Conservation (phyloP, 768 basidiomycete species). For the Termitomyces sp. region DNA sequence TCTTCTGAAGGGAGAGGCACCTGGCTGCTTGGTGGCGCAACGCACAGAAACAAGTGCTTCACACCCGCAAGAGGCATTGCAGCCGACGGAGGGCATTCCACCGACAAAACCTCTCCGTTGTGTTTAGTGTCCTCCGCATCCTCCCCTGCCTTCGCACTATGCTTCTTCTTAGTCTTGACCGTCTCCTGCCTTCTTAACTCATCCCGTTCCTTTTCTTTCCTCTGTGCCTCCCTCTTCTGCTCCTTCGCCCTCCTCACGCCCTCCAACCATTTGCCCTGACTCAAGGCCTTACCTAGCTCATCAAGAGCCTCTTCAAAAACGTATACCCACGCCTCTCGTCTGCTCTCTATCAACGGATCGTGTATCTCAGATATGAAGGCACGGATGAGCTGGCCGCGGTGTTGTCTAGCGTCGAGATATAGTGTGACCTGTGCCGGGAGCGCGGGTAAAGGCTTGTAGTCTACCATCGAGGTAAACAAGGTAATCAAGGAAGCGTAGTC, state of each 20-base stretch:
- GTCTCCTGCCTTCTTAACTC: conserved; percentile 1
- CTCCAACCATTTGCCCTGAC: conserved; percentile 43
- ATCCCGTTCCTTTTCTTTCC: conserved; percentile 20
- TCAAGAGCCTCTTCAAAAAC: conserved; percentile 47
- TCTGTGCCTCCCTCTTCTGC: conserved; percentile 17
- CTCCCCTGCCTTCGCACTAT: too few species aligned
- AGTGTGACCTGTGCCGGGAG: conserved; percentile 25
- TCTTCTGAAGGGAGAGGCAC: conserved; percentile 31
- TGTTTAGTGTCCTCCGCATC: too few species aligned
- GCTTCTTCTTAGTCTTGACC: too few species aligned
- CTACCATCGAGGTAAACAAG: conserved; percentile 19
- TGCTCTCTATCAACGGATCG: conserved; percentile 25
- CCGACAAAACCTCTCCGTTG: conserved; percentile 8
- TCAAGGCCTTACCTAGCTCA: conserved; percentile 38
- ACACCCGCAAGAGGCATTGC: conserved; percentile 17
- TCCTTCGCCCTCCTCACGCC: conserved; percentile 36
- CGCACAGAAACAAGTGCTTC: conserved; percentile 52
- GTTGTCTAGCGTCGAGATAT: conserved; percentile 37
- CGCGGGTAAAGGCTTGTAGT: conserved; percentile 36
- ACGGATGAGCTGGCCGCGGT: conserved; percentile 38
- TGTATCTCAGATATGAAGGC: conserved; percentile 37
- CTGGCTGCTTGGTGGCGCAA: conserved; percentile 34
- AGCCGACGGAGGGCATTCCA: too few species aligned
- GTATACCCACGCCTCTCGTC: conserved; percentile 39
- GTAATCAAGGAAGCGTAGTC: too few species aligned